Base-by-base conservation (phyloP, 352 stramenopile species). In the Globisporangium canariense region DNA sequence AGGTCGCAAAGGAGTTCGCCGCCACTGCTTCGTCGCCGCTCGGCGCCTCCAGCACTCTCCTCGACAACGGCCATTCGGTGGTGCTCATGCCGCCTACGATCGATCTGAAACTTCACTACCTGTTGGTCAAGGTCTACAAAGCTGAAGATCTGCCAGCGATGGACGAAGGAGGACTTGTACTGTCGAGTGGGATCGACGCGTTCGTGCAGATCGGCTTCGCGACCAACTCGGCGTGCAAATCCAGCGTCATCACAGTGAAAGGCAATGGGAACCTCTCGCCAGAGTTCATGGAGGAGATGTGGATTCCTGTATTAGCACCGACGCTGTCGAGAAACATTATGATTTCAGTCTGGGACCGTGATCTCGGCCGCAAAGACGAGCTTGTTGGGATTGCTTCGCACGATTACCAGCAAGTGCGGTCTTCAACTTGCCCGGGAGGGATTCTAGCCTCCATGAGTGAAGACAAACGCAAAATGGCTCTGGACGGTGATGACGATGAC, bases 141-240 rank as follows among this genome's bases (percentile, higher is more conserved):
- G 86, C 86, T 1, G 88, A 96, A 22, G 81, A 96, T 67, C 46
- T 97, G 2, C 88, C 89, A 7, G 74, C 83, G 10, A 93, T 97
- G 78, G 88, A 97, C 59, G 64, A 69, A 20, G 73, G 70, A 1
- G 73, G 75, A 0, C 14, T 88, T 2, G 60, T 85, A 5, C 69
- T 76, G 36, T 73, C 71, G 1, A 83, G 73, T 20, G 89, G 89
- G 10, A 96, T 97, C 32, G 90, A 97, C 38, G 89, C 88, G 0
- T 96, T 83, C 38, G 69, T 96, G 1, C 76, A 90, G 63, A 76
- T 93, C 4, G 76, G 77, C 0, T 97, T 96, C 69, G 84, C 68
- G 0, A 72, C 75, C 0, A 84, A 89, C 49, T 34, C 59, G 0
- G 65, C 69, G 0, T 86, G 79, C 38, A 76, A 78, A 54, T 83